A percentile compares a stretch with the other conserved stretches of the same genome.
These are phyloP conservation scores for Cavenderia fasciculata DNA, from an alignment of 78 protist genomes.

Conservation along the genomic window DNA sequence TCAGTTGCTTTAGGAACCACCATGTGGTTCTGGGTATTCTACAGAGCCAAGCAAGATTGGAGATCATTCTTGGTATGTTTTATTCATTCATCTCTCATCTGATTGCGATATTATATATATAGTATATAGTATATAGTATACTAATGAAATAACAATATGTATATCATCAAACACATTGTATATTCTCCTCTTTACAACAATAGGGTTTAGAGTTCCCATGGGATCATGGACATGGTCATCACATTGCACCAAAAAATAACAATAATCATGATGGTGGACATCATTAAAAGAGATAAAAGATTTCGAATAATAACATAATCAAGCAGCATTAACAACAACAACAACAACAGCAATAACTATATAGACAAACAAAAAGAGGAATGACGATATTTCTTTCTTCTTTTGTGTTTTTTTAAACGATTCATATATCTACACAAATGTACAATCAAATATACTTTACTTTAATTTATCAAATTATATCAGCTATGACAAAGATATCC, in stretches of 20 bases:
- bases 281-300: not conserved
- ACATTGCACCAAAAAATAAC: not conserved
- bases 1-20: constrained; percentile 64
- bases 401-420: no score
- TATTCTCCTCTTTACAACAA: no score
- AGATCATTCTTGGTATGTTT: constrained; percentile 12
- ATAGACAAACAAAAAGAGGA: not conserved
- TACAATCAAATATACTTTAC: no score
- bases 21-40: constrained; percentile 74
- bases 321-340: not conserved
- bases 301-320: not conserved
- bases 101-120: not conserved
- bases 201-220: constrained; percentile 45
- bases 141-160: no score
- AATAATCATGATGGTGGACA: not conserved
- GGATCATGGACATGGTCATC: constrained; percentile 46
- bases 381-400: no score
- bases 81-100: not conserved
- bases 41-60: constrained; percentile 55
- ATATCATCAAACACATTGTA: no score
- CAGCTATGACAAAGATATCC: no score
- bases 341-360: constrained; percentile 1
- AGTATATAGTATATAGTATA: not conserved
- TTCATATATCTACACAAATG: no score
- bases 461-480: no score